Evolutionary conservation across 345 rosid genomes (phyloP).

Genomic region (Mercurialis annua): DNA sequence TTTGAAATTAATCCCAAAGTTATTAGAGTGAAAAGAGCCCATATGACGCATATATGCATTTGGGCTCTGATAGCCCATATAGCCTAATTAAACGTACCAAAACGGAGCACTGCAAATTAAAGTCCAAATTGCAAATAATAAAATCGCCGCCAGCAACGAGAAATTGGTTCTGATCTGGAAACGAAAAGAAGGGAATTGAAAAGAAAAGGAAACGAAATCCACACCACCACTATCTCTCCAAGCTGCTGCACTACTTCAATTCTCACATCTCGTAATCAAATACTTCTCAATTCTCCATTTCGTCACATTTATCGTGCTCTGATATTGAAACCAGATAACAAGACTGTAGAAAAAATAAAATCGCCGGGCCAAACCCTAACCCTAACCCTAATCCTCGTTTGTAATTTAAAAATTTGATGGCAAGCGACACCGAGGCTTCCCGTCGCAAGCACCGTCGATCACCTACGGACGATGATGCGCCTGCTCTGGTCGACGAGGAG

Average conservation of each 20-base stretch:
- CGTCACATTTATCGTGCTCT: neutral
- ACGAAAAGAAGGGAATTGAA: neutral
- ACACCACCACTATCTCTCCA: neutral
- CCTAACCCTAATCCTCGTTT: slow-evolving; percentile 18
- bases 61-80: too few relatives aligned
- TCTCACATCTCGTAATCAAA: neutral
- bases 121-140: too few relatives aligned
- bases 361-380: neutral
- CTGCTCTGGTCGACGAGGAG: too few relatives aligned
- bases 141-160: neutral
- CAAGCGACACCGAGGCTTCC: slow-evolving; percentile 37
- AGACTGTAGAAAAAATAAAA: too few relatives aligned
- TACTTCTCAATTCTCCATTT: neutral
- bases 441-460: slow-evolving; percentile 73
- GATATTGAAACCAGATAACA: neutral
- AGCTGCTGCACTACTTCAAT: neutral
- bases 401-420: slow-evolving; percentile 13
- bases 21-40: too few relatives aligned
- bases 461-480: slow-evolving; percentile 44
- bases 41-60: too few relatives aligned
- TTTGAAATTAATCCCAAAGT: too few relatives aligned
- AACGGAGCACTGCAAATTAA: too few relatives aligned
- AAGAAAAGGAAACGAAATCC: neutral
- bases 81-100: too few relatives aligned
- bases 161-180: neutral